phyloP scores from a whole-genome alignment of 257 asterid species.

The Forsythia suspensa region DNA sequence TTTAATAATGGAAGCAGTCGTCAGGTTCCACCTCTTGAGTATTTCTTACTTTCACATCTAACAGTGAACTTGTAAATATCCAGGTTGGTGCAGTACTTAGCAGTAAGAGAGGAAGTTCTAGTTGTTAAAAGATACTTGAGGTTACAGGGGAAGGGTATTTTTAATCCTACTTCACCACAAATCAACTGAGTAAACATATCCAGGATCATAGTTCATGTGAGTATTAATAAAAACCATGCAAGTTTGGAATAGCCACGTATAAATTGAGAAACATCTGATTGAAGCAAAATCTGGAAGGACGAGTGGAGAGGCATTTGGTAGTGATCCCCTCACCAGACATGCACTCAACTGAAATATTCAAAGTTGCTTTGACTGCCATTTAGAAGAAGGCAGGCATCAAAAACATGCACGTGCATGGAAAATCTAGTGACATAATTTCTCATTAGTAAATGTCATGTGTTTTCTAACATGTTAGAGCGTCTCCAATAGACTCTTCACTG shows the following conservation, averaged over 20 bases:
- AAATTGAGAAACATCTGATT: neutral
- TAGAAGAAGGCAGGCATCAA: neutral
- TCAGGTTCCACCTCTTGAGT: too few relatives aligned
- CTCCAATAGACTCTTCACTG: neutral
- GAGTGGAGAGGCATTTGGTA: neutral
- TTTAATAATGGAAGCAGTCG: too few relatives aligned
- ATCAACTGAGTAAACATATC: neutral
- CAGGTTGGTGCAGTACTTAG: too few relatives aligned
- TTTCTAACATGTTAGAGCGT: neutral
- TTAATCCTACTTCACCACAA: neutral
- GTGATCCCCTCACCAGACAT: neutral
- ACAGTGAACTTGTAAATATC: too few relatives aligned
- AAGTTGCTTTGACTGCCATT: neutral
- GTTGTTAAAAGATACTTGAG: neutral
- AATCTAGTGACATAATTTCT: neutral
- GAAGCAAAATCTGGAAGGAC: neutral
- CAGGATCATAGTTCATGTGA: neutral
- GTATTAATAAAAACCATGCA: neutral
- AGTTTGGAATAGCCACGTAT: too few relatives aligned
- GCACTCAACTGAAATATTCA: neutral
- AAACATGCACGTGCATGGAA: neutral
- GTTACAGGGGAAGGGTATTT: neutral
- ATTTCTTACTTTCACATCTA: too few relatives aligned
- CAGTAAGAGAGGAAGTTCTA: too few relatives aligned
- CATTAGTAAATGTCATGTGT: neutral